Base-by-base conservation (phyloP, 2,329 filamentous ascomycete genomes). In the Ophiognomonia clavigignenti-juglandacearum region DNA sequence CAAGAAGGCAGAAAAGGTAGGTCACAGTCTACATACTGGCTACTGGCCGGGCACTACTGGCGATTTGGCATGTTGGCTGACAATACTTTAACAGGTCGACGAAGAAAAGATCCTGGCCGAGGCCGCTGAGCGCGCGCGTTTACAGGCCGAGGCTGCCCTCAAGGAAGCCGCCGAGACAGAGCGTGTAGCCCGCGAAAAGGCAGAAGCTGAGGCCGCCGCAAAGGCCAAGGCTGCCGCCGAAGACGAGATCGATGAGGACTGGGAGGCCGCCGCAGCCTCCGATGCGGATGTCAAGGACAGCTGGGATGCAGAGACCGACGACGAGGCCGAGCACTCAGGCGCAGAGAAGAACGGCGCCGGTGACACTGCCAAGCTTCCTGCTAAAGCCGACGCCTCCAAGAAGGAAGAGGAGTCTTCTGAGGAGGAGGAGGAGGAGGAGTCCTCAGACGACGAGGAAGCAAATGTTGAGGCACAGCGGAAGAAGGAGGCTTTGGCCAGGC, bases 221-320 rank as follows among this genome's bases (percentile, higher is more conserved):
- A 73, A 73, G 46, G 75, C 75, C 16, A 69, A 69, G 24, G 76
- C 81, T 59, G 74, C 78, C 42, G 76, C 73, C 13, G 71, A 62
- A 4, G 84, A 87, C 14, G 85, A 95, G 29, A 37, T 52, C 16
- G 40, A 39, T 39, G 50, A 52, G 31, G 90, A 96, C 65, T 96
- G 91, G 91, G 89, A 96, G 66, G 82, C 83, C 24, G 84, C 88
- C 41, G 89, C 86, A 24, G 86, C 87, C 39, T 80, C 79, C 10
- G 80, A 87, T 22, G 83, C 85, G 14, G 84, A 86, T 51, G 77
- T 95, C 60, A 96, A 96, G 69, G 92, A 96, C 56, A 92, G 85
- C 72, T 97, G 92, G 92, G 92, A 97, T 64, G 90, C 87, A 27
- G 86, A 89, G 45, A 84, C 82, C 3, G 86, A 88, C 40, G 85